Evolutionary conservation across 768 basidiomycete genomes (phyloP), one percentile per base, ranked within the genome.

Genomic region (Russula sp.): DNA sequence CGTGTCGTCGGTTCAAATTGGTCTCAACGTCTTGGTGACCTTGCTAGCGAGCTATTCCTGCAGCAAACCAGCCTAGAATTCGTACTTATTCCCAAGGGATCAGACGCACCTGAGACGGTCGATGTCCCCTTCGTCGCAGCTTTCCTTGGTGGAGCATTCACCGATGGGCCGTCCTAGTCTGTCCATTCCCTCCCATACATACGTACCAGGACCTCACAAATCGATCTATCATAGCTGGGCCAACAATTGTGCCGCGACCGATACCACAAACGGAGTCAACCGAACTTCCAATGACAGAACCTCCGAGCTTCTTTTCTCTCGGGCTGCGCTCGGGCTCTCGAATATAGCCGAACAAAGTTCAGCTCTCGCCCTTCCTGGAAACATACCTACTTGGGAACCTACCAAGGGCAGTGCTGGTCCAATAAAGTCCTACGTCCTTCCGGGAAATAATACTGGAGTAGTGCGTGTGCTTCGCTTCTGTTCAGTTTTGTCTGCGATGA

Each of bases 381-480:
- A 80, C 72, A 60, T 78, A 24, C 85, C 85, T 0, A 80, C 75
- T 7, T 68, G 81, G 3, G 79, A 81, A 1, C 71, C 76, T 3
- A 74, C 79, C 4, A 72, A 75, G 34, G 84, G 81, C 3, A 83
- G 79, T 59, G 72, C 72, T 44, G 83, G 81, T 26, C 80, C 81
- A 9, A 81, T 85, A 67, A 82, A 83, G 71, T 81, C 82, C 1
- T 86, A 76, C 69, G 75, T 86, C 28, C 74, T 86, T 10, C 80
- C 83, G 2, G 81, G 79, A 62, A 81, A 80, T 26, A 78, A 78
- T 65, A 86, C 84, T 1, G 85, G 84, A 18, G 86, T 86, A 6
- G 83, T 85, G 60, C 68, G 83, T 77, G 13, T 38, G 26, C 11
- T 20, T 49, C 28, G 2, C 9, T 34, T 11, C 46, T 5, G 28